Evolutionary conservation across 2,329 filamentous ascomycete species (phyloP), one percentile per base, ranked within the genome.

Genomic region (Aspergillus udagawae): DNA sequence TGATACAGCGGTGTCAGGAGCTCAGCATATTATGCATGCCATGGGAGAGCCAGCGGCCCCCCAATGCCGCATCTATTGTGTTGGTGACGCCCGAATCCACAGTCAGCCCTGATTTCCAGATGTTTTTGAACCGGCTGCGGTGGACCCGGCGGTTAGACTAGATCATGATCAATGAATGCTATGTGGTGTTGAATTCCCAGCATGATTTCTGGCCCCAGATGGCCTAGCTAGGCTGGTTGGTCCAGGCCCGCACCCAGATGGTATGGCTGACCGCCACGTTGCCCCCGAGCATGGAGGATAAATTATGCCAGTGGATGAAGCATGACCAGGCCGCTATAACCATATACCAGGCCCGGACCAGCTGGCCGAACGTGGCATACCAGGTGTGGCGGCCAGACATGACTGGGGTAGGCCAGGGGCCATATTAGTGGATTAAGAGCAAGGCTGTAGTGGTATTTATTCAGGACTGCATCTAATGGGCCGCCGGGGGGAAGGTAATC

Each of bases 241-340:
- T 42, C 0, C 3, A 20, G 17, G 42, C 48, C 0, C n/a, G 29
- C 5, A 57, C 48, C 44, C 27, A 60, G 57, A 51, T 60, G 7
- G 57, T 62, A 7, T 60, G 54, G 20, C 52, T 62, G 2, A 62
- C 55, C 7, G 58, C 55, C n/a, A 62, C 29, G 17, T 49, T 63
- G 5, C 61, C 56, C 12, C 59, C 55, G 0, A 51, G 3, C 1
- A 14, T 51, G 12, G 61, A 63, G 44, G 9, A 17, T 0, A 10
- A 38, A 2, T 53, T 59, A 42, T 42, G 6, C 38, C 2, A 3
- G 38, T 4, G 1, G 38, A 42, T 42, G 1, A 42, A 42, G 20
- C 6, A 42, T 42, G n/a, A 42, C 3, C 3, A 3, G 20, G 2
- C n/a, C 1, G 2, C n/a, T 0, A 2, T 42, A 2, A 42, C n/a